Base-by-base conservation (phyloP, 495 filamentous ascomycete genomes). In the Penicillium samsonianum region DNA sequence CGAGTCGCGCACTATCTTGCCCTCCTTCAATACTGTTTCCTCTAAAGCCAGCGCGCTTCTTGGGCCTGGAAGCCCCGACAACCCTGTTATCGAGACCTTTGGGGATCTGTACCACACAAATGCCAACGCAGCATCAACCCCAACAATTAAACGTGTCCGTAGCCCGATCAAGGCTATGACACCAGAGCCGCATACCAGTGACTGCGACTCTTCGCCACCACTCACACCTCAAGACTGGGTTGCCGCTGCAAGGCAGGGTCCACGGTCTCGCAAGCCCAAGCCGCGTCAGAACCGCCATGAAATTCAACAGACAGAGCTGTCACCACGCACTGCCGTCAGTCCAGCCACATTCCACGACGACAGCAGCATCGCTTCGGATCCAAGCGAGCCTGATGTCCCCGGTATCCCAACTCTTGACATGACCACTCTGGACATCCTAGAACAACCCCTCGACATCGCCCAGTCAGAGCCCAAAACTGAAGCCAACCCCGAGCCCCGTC, bases 181-280 rank as follows among this genome's bases (percentile, higher is more conserved):
- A 4, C 50, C 59, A 7, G 50, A 57, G 23, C 20, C 52, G 5
- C 35, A 44, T 9, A 43, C 44, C 1, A 40, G 44, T 37, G 42
- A 58, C 19, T 17, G 56, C 17, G 55, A 57, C 1, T 63, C 65
- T 19, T 67, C 71, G 4, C 67, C 69, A 4, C 72, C 72, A 6
- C 54, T 78, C 9, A 75, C 73, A 3, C 70, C 76, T 9, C 71
- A 74, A 41, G 76, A 79, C 30, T 79, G 76, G 76, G 44, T 79
- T 48, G 76, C 75, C 28, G 76, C 76, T 17, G 73, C 73, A 23
- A 68, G 66, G 55, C 54, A 67, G 33, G 59, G 52, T 8, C 63
- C 63, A 23, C 65, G 61, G 14, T 59, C 67, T 33, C 51, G 64
- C 7, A 71, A 64, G 41, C 50, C 61, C 19, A 53, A 22, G 17